Evolutionary conservation across 106 monocot species (phyloP).

Genomic region (Posidonia australis): DNA sequence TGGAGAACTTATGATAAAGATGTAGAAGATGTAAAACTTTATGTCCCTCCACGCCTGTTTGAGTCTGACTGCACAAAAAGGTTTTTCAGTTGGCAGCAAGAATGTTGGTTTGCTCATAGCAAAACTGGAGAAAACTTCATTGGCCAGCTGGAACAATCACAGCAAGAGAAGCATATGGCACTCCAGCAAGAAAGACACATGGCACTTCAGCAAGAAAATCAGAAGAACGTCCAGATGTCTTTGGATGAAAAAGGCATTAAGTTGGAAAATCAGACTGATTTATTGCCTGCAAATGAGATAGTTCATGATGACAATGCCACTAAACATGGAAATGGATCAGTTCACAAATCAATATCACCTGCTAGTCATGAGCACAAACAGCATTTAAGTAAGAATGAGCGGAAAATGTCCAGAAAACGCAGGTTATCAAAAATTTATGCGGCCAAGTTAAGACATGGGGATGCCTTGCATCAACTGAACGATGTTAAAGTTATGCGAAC

Average conservation of each 20-base stretch:
- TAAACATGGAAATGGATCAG: background rate
- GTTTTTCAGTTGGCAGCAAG: conserved; percentile 15
- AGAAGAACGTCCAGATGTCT: background rate
- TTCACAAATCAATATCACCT: background rate
- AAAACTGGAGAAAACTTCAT: background rate
- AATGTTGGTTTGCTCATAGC: conserved; percentile 4
- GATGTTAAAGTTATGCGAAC: conserved; percentile 2
- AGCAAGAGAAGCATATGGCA: background rate
- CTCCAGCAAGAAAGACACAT: background rate
- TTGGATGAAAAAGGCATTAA: background rate
- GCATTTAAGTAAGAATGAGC: background rate
- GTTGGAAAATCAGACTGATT: conserved; percentile 10
- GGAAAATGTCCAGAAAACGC: conserved; percentile 9
- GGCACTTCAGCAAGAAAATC: background rate
- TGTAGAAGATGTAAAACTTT: conserved; percentile 27
- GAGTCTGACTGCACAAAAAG: conserved; percentile 30
- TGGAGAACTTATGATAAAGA: conserved; percentile 37
- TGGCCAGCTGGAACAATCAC: background rate
- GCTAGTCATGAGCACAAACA: background rate
- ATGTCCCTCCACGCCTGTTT: conserved; percentile 35
- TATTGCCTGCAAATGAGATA: background rate
- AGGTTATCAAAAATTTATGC: conserved; percentile 10
- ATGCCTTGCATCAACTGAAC: conserved; percentile 2
- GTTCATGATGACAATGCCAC: background rate
- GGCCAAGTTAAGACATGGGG: conserved; percentile 1